Evolutionary conservation across 164 flowering plant genomes (phyloP), one percentile per base, ranked within the genome.

Genomic region (Warburgia ugandensis): DNA sequence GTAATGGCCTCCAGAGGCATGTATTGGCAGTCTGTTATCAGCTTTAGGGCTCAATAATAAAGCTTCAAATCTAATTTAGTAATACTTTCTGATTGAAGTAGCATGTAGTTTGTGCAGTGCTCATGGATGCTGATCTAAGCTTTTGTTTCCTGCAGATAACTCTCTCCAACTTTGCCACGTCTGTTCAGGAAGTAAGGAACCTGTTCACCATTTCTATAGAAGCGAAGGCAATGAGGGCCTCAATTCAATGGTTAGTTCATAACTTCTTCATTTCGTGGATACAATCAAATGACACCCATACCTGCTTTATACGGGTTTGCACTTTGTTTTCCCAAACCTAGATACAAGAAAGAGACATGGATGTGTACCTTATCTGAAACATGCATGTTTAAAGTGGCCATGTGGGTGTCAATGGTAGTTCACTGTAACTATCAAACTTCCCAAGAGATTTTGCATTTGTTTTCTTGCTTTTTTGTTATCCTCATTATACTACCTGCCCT

Each of bases 201-300:
- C 25, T 6, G 17, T 19, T 51, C n/a, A n/a, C n/a, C n/a, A n/a
- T n/a, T n/a, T n/a, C 16, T 50, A 13, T 9, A 22, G 19, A 7
- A 20, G 29, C 19, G 20, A 36, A 30, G 51, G 20, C 54, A 23
- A 69, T 62, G 65, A 54, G 45, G 56, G 59, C 19, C 41, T 37
- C 23, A 22, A 60, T 40, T 54, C 50, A 58, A 69, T 69, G 73
- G 73, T 69, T 50, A 39, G 66, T 26, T n/a, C n/a, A n/a, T n/a
- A n/a, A n/a, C n/a, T n/a, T n/a, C n/a, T n/a, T n/a, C n/a, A n/a
- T n/a, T n/a, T n/a, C n/a, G n/a, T n/a, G n/a, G n/a, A n/a, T n/a
- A n/a, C n/a, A n/a, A n/a, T n/a, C n/a, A n/a, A n/a, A n/a, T n/a
- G n/a, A n/a, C n/a, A n/a, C n/a, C n/a, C n/a, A n/a, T n/a, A n/a